phyloP scores from a whole-genome alignment of 2,329 filamentous ascomycete species.

The Elsinoe australis region DNA sequence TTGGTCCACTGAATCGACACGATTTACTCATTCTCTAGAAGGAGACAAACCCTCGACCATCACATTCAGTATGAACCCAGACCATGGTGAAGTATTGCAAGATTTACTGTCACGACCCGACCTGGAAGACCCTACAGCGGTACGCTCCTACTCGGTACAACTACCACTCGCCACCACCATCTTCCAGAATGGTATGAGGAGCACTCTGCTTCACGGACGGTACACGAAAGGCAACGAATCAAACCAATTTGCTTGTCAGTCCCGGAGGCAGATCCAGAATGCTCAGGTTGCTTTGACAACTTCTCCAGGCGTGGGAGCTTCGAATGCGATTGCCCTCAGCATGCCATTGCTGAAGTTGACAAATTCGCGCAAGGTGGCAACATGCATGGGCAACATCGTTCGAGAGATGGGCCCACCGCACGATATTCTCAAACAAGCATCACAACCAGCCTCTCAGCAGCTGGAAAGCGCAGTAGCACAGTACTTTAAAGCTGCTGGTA shows the following conservation, averaged over 20 bases:
- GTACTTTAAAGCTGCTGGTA: slow-evolving; percentile 43
- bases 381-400: slow-evolving; percentile 72
- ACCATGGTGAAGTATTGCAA: neutral
- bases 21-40: slow-evolving; percentile 13
- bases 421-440: slow-evolving; percentile 17
- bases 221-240: slow-evolving; percentile 25
- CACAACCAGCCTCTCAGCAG: slow-evolving; percentile 60
- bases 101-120: neutral
- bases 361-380: slow-evolving; percentile 51
- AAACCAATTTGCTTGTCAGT: neutral
- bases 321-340: slow-evolving; percentile 26
- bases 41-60: slow-evolving; percentile 11
- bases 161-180: slow-evolving; percentile 70
- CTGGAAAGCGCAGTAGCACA: slow-evolving; percentile 57
- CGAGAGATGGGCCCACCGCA: slow-evolving; percentile 41
- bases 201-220: slow-evolving; percentile 43
- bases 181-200: slow-evolving; percentile 60
- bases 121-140: neutral
- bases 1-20: slow-evolving; percentile 12
- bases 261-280: neutral
- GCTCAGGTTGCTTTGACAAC: slow-evolving; percentile 19
- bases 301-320: slow-evolving; percentile 20
- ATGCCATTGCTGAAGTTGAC: slow-evolving; percentile 57
- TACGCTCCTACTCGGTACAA: slow-evolving; percentile 23
- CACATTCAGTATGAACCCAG: slow-evolving; percentile 9